Evolutionary conservation across 78 protist species (phyloP), one percentile per base, ranked within the genome.

Genomic region (Pigoraptor vietnamica): DNA sequence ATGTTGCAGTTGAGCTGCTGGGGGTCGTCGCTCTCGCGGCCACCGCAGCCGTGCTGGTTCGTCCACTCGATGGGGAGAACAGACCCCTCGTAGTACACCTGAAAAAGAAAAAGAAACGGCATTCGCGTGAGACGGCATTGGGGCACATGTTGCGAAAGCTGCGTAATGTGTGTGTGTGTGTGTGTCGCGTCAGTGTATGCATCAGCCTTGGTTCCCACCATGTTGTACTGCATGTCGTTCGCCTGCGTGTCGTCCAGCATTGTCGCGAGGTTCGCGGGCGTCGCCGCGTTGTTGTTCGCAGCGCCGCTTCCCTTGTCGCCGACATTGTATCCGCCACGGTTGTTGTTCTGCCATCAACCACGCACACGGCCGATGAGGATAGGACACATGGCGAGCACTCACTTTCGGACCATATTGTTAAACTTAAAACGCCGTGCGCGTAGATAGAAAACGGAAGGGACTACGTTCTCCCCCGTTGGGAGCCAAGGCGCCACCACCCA

Each of bases 271-370:
- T 37, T 19, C 37, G 92, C 90, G 23, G 92, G 94, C 0, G 92
- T 93, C 32, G 23, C 35, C 37, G 14, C 88, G 88, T 92, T 94
- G 91, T 92, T 84, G 10, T 90, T 90, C 1, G 94, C 14, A 10
- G 87, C 87, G 39, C 1, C 32, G 35, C 1, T 23, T 2, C 24
- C 14, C 36, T 34, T 83, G 87, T 83, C 87, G 91, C 82, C 90
- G 39, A 23, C 81, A 35, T 55, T 88, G 38, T 0, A 33, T 2
- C 96, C 96, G 25, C 96, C 96, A 2, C 56, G 39, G 91, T 35
- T 36, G 95, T 95, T 95, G 93, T 95, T 93, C 83, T 86, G 90
- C 86, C 91, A 93, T 32, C 92, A 95, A 21, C 93, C 90, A 24
- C 94, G 93, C 84, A 81, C 10, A 81, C 29, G 14, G 35, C 23